Conservation (phyloP, 352 stramenopile genomes). For the Plasmopara viticola region DNA sequence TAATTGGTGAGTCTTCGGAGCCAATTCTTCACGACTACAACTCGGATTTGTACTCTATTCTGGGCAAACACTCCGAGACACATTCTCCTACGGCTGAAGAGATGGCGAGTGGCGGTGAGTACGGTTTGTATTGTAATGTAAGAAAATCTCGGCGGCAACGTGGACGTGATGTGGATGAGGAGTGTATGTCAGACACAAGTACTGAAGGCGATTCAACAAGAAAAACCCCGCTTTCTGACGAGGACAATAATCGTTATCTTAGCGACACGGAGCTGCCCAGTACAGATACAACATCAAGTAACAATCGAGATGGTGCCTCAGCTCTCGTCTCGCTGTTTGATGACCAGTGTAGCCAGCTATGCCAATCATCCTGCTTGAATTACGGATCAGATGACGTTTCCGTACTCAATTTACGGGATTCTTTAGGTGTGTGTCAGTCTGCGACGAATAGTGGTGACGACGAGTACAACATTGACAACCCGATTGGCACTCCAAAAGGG, state of each 20-base stretch:
- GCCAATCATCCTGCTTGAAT: conserved; percentile 21
- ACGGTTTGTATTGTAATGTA: conserved; percentile 36
- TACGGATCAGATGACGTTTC: conserved; percentile 14
- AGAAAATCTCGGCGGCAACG: conserved; percentile 30
- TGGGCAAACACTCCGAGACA: conserved; percentile 37
- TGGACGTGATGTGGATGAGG: conserved; percentile 35
- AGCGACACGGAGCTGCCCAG: conserved; percentile 24
- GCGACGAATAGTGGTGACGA: conserved; percentile 21
- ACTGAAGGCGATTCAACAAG: conserved; percentile 33
- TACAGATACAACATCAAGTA: conserved; percentile 20
- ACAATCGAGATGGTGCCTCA: conserved; percentile 9
- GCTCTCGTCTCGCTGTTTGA: conserved; percentile 25
- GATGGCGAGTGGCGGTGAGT: conserved; percentile 29
- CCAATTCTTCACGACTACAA: conserved; percentile 40
- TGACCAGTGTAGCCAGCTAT: conserved; percentile 27
- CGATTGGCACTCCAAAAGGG: conserved; percentile 17
- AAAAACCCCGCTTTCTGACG: conserved; percentile 23
- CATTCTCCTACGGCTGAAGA: conserved; percentile 35
- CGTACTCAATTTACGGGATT: conserved; percentile 24
- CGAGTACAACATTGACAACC: conserved; percentile 28
- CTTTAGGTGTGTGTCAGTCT: conserved; percentile 25
- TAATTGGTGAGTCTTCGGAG: conserved; percentile 53
- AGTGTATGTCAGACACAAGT: conserved; percentile 56
- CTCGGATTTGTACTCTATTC: conserved; percentile 45
- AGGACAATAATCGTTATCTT: conserved; percentile 29